A percentile compares a stretch with the other conserved stretches of the same genome.
Conservation (phyloP, 2,329 filamentous ascomycete species). For the Diaporthe ilicicola region DNA sequence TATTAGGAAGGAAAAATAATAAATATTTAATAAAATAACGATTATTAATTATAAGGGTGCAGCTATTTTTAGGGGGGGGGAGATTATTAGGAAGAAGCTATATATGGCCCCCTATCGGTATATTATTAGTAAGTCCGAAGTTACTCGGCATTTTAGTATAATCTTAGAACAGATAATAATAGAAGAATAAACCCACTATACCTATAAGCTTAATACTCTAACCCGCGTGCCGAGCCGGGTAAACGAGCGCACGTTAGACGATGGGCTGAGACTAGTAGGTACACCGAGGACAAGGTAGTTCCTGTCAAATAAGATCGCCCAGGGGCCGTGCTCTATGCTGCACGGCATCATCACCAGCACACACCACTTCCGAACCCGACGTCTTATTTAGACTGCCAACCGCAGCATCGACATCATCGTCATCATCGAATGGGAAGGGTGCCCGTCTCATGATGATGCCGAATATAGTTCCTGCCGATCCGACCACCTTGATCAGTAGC, state of each 20-base stretch:
- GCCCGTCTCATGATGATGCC: neutral
- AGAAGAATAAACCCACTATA: too few species aligned
- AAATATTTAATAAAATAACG: too few species aligned
- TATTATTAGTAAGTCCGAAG: too few species aligned
- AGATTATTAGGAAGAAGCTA: too few species aligned
- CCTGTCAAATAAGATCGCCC: conserved; percentile 6
- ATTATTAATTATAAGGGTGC: too few species aligned
- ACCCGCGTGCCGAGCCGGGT: conserved; percentile 11
- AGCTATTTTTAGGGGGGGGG: too few species aligned
- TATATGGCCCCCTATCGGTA: too few species aligned
- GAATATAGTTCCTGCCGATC: conserved; percentile 14
- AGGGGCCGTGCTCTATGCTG: conserved; percentile 7
- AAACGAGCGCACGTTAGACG: neutral
- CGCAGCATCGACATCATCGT: neutral
- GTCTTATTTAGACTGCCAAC: neutral
- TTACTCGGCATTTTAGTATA: too few species aligned
- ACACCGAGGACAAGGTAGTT: neutral
- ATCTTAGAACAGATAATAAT: too few species aligned
- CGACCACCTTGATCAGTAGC: neutral
- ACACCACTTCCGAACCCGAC: neutral
- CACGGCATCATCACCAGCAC: neutral
- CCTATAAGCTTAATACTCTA: too few species aligned
- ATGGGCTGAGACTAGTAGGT: neutral
- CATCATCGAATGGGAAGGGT: neutral
- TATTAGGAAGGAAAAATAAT: too few species aligned